These are phyloP conservation scores for Aspergillus eucalypticola DNA, from an alignment of 2,329 filamentous ascomycete genomes.

Conservation along the genomic window DNA sequence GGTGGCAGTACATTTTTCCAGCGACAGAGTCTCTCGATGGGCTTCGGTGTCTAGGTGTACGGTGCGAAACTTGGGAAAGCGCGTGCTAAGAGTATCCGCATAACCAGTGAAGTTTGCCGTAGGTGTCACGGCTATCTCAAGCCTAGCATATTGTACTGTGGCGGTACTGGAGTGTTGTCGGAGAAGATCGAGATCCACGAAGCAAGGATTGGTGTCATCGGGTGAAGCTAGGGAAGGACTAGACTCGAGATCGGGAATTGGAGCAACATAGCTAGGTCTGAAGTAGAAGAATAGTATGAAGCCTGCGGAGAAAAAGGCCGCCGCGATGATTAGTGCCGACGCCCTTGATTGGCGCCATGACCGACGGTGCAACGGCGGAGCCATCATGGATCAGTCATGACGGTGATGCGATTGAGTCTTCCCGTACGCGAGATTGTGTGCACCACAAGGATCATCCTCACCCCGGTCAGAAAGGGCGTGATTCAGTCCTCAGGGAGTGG, in stretches of 20 bases:
- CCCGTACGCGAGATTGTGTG: neutral
- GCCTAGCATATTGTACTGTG: conserved; percentile 17
- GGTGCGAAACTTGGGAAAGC: conserved; percentile 17
- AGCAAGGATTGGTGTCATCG: conserved; percentile 15
- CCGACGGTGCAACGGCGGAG: neutral
- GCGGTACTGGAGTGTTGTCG: conserved; percentile 17
- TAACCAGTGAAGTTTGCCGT: conserved; percentile 22
- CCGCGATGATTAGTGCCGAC: neutral
- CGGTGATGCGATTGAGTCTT: neutral
- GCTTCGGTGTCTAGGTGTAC: conserved; percentile 24
- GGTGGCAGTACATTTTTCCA: conserved; percentile 15
- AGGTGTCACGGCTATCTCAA: conserved; percentile 20
- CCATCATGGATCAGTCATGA: conserved; percentile 5
- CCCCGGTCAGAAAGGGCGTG: neutral
- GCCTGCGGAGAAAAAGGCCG: conserved; percentile 7
- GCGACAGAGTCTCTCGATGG: conserved; percentile 17
- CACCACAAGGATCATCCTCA: neutral
- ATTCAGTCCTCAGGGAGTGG: neutral
- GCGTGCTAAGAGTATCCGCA: conserved; percentile 14
- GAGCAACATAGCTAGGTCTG: neutral
- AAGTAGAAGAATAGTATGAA: conserved; percentile 1
- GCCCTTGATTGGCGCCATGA: neutral
- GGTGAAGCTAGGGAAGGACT: neutral
- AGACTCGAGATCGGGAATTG: neutral
- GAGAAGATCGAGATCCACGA: conserved; percentile 19